Percentiles rank a stretch among this genome's conserved stretches.
phyloP scores from a whole-genome alignment of 495 filamentous ascomycete genomes.

The Hyaloscypha bicolor region DNA sequence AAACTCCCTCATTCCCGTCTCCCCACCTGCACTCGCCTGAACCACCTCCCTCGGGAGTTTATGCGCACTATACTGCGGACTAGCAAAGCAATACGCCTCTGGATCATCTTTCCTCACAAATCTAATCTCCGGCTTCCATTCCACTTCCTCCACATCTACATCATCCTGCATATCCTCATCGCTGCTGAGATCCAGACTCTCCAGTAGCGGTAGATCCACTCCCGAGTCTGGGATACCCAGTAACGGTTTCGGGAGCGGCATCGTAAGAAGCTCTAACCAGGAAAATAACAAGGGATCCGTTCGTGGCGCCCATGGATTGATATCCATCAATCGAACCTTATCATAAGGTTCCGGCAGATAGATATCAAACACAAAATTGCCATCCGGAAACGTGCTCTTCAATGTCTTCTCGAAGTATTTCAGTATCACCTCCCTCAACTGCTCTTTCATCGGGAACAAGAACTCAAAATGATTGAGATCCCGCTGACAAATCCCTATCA shows the following conservation, averaged over 20 bases:
- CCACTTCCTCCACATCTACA: conserved; percentile 53
- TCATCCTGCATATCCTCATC: conserved; percentile 41
- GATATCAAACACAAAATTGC: conserved; percentile 84
- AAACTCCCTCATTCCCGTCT: conserved; percentile 80
- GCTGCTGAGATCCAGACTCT: conserved; percentile 29
- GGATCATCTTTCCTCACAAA: conserved; percentile 82
- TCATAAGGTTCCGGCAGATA: conserved; percentile 82
- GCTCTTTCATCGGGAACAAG: conserved; percentile 62
- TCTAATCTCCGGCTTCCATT: conserved; percentile 75
- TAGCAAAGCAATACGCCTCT: conserved; percentile 81
- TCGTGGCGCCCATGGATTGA: conserved; percentile 91
- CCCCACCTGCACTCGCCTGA: conserved; percentile 78
- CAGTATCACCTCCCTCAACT: conserved; percentile 62
- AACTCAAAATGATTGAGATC: conserved; percentile 91
- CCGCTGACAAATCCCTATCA: conserved; percentile 85
- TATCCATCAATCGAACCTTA: conserved; percentile 83
- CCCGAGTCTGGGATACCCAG: conserved; percentile 39
- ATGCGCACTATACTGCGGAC: conserved; percentile 89
- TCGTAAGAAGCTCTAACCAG: conserved; percentile 82
- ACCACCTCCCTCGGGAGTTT: conserved; percentile 95
- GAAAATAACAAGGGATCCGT: conserved; percentile 90
- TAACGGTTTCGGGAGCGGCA: conserved; percentile 58
- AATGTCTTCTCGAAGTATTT: conserved; percentile 75
- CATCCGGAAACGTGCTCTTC: conserved; percentile 77
- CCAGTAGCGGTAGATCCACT: conserved; percentile 16